phyloP scores from a whole-genome alignment of 352 stramenopile species.

The Discostella stelligera region DNA sequence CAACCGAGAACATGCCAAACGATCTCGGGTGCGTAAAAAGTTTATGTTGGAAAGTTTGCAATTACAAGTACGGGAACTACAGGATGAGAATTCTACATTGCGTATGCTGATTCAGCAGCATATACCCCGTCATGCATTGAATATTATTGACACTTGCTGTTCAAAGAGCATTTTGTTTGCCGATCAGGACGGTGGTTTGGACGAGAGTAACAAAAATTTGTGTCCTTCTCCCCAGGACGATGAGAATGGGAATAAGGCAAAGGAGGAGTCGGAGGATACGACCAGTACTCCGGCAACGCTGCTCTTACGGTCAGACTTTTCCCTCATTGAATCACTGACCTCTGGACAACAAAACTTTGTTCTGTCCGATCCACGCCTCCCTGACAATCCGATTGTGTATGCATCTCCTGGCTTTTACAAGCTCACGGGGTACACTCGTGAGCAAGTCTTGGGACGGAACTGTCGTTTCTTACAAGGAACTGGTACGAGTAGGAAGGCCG shows the following conservation, averaged over 20 bases:
- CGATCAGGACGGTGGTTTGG: constrained; percentile 17
- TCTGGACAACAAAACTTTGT: constrained; percentile 86
- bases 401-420: constrained; percentile 85
- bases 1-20: constrained; percentile 83
- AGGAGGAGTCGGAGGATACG: constrained; percentile 30
- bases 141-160: constrained; percentile 53
- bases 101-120: constrained; percentile 77
- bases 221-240: constrained; percentile 70
- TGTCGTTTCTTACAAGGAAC: constrained; percentile 89
- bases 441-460: constrained; percentile 87
- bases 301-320: constrained; percentile 81
- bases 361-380: constrained; percentile 84
- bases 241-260: background rate
- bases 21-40: constrained; percentile 85
- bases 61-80: constrained; percentile 83
- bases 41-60: constrained; percentile 85
- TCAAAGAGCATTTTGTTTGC: constrained; percentile 30
- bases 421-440: constrained; percentile 85
- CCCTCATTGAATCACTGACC: constrained; percentile 80
- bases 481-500: constrained; percentile 83
- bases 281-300: constrained; percentile 69
- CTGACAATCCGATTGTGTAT: constrained; percentile 89
- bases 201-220: constrained; percentile 60
- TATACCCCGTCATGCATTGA: constrained; percentile 57
- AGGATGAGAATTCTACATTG: constrained; percentile 81